Evolutionary conservation across 2,329 filamentous ascomycete species (phyloP).

Genomic region (Fusarium aywerte): DNA sequence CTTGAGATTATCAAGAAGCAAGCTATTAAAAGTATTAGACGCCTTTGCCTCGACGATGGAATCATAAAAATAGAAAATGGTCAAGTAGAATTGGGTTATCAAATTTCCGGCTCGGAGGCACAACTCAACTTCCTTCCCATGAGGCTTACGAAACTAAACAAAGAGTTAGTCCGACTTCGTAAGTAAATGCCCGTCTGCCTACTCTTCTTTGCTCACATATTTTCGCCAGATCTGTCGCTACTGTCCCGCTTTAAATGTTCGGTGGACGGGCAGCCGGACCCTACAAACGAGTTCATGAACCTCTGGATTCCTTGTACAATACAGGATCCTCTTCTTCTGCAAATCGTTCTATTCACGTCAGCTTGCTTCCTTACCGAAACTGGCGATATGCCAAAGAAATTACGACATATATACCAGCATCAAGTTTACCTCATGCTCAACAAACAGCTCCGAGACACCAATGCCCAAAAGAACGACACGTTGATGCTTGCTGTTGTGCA

Average conservation of each 20-base stretch:
- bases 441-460: slow-evolving; percentile 55
- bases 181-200: slow-evolving; percentile 27
- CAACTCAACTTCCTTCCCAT: slow-evolving; percentile 56
- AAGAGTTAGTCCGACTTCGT: slow-evolving; percentile 62
- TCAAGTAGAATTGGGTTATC: slow-evolving; percentile 33
- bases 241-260: slow-evolving; percentile 63
- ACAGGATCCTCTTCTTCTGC: slow-evolving; percentile 61
- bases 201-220: background rate
- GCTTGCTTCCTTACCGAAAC: slow-evolving; percentile 64
- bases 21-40: slow-evolving; percentile 47
- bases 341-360: slow-evolving; percentile 62
- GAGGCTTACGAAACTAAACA: slow-evolving; percentile 56
- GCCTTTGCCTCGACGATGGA: slow-evolving; percentile 48
- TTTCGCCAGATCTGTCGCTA: slow-evolving; percentile 57
- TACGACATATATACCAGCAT: slow-evolving; percentile 57
- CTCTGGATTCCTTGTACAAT: slow-evolving; percentile 60
- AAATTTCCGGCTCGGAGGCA: slow-evolving; percentile 47
- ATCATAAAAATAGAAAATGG: slow-evolving; percentile 11
- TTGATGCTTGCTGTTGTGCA: slow-evolving; percentile 61
- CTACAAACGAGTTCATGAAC: slow-evolving; percentile 58
- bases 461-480: slow-evolving; percentile 56
- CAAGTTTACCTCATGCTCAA: slow-evolving; percentile 59
- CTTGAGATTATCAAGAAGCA: slow-evolving; percentile 48
- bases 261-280: slow-evolving; percentile 60
- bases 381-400: slow-evolving; percentile 57